A percentile compares a stretch with the other conserved stretches of the same genome.
Evolutionary conservation across 331 rosid species (phyloP).

Genomic region (Quercus lobata): DNA sequence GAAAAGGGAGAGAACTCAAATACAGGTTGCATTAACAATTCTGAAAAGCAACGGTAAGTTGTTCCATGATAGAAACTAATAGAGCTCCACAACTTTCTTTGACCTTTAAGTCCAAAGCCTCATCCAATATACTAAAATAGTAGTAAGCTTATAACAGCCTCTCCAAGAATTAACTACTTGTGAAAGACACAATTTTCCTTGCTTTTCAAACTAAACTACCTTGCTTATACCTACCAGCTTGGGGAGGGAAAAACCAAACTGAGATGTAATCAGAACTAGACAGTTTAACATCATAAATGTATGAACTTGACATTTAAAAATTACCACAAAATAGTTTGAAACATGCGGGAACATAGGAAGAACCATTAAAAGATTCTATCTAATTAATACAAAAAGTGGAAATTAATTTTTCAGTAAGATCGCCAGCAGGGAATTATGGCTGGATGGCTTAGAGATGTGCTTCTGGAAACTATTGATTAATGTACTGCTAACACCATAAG

Average conservation of each 20-base stretch:
- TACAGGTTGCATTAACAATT: not conserved
- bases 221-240: not conserved
- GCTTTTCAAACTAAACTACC: not conserved
- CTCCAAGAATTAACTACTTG: not conserved
- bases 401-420: no score
- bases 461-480: no score
- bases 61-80: not conserved
- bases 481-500: no score
- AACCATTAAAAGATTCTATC: no score
- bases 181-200: not conserved
- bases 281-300: not conserved
- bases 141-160: not conserved
- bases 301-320: no score
- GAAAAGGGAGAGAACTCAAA: not conserved
- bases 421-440: no score
- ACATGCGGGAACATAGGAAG: not conserved
- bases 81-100: not conserved
- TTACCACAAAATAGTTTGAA: not conserved
- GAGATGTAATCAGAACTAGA: not conserved
- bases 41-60: not conserved
- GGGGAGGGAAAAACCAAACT: not conserved
- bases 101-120: not conserved
- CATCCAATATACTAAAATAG: not conserved
- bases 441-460: no score
- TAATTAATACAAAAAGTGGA: no score